Percentiles rank a stretch among this genome's conserved stretches.
These are phyloP conservation scores for Chaetoscypha palmicola DNA, from an alignment of 2,329 filamentous ascomycete species.

Conservation along the genomic window DNA sequence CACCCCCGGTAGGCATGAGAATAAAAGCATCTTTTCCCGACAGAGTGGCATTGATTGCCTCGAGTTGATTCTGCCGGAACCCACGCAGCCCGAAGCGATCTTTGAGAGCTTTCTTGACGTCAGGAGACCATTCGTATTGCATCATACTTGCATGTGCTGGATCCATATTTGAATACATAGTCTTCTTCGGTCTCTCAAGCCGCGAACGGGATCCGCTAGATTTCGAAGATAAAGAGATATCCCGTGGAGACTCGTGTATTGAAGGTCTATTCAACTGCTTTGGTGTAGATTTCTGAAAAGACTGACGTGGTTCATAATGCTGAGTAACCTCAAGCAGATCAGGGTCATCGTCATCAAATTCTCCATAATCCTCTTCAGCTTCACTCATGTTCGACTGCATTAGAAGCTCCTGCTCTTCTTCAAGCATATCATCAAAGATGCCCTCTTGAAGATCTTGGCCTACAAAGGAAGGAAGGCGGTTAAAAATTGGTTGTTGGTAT, in stretches of 20 bases:
- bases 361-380: conserved; percentile 21
- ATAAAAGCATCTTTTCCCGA: conserved; percentile 86
- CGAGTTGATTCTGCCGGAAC: conserved; percentile 85
- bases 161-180: conserved; percentile 29
- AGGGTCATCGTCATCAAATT: conserved; percentile 32
- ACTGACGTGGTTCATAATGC: conserved; percentile 35
- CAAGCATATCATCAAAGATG: conserved; percentile 22
- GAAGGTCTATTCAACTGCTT: background rate
- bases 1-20: conserved; percentile 94
- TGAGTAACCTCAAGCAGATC: conserved; percentile 37
- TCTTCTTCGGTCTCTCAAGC: conserved; percentile 12
- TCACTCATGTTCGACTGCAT: conserved; percentile 6
- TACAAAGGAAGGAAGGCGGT: conserved; percentile 20
- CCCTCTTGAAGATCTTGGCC: conserved; percentile 17
- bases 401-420: conserved; percentile 17
- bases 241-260: conserved; percentile 4
- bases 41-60: conserved; percentile 92
- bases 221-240: conserved; percentile 12
- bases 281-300: conserved; percentile 9
- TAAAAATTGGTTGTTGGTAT: conserved; percentile 1
- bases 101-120: conserved; percentile 74
- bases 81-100: conserved; percentile 77
- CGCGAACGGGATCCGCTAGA: conserved; percentile 12
- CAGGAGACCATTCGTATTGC: conserved; percentile 73
- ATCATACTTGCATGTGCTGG: conserved; percentile 44